Conservation (phyloP, 164 flowering plant genomes). For the Hamamelis virginiana region DNA sequence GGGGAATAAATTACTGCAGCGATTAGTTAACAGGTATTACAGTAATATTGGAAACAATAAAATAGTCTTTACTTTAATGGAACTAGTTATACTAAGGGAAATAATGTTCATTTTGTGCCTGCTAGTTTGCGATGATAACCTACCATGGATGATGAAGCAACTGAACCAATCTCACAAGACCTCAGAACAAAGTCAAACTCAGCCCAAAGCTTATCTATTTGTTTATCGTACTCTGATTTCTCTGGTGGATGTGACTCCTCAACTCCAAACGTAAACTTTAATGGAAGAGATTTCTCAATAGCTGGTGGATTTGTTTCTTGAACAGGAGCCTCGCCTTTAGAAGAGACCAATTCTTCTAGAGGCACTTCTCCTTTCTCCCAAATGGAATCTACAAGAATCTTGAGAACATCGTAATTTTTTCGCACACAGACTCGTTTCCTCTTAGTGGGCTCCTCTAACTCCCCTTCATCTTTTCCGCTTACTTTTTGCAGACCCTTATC, state of each 20-base stretch:
- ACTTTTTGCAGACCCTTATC: neutral
- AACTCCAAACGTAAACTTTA: constrained; percentile 39
- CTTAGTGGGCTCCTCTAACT: constrained; percentile 10
- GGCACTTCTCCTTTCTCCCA: constrained; percentile 20
- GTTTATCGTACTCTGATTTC: constrained; percentile 44
- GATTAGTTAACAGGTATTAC: neutral
- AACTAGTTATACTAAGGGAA: neutral
- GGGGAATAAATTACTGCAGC: neutral
- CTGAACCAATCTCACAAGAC: constrained; percentile 27
- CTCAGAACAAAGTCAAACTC: constrained; percentile 38
- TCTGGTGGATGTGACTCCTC: constrained; percentile 21
- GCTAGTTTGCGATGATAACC: constrained; percentile 12
- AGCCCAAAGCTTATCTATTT: constrained; percentile 41
- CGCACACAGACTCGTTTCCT: constrained; percentile 14
- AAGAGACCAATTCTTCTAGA: constrained; percentile 17
- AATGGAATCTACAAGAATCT: constrained; percentile 41
- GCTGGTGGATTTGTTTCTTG: constrained; percentile 3
- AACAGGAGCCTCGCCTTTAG: constrained; percentile 5
- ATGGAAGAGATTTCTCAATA: constrained; percentile 19
- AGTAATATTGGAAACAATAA: neutral
- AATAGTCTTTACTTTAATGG: neutral
- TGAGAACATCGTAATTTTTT: constrained; percentile 11
- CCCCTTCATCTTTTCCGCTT: constrained; percentile 9
- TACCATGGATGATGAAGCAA: constrained; percentile 26
- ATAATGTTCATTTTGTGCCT: neutral